Base-by-base conservation (phyloP, 2,329 filamentous ascomycete species). In the Calonectria crousiana region DNA sequence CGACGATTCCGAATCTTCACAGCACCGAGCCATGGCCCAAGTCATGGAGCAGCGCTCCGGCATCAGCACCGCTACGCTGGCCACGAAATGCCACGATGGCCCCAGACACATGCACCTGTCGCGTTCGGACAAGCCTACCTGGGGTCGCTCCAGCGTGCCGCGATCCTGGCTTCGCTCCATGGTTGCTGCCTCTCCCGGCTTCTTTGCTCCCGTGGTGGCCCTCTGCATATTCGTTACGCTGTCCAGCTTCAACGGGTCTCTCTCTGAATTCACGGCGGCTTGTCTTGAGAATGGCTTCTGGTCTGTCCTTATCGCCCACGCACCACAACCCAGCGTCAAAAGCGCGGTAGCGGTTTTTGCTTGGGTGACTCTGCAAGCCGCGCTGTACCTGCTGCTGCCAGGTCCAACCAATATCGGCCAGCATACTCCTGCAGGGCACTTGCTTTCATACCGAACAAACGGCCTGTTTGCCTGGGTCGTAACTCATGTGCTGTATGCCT, bases 361-460 rank as follows among this genome's bases (percentile, higher is more conserved):
- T 47, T 79, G 69, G 64, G 34, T 79, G 2, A 51, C 68, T 0
- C 23, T 79, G 0, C 76, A 79, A 32, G 78, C n/a, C 13, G 16
- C 28, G 1, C 76, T 6, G 1, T 79, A 5, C 52, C 77, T 1
- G 79, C 76, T 51, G 0, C 26, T 79, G 10, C 78, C 78, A 0
- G 78, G 78, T 0, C 70, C 75, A 0, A 73, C 11, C 8, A 67
- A 62, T 26, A 81, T 78, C 6, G 86, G 86, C 4, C 86, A 88
- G 62, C 81, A 83, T 16, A 88, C 86, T 0, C 86, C 86, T 4
- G 86, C 85, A 20, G 86, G 86, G 0, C 75, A 87, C 74, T 78
- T 87, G 30, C 80, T 88, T 13, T 81, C 83, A 8, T 88, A 88
- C 73, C 82, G 81, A 26, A 86, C 84, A n/a, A 88, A 88, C 74